Percentiles rank a stretch among this genome's conserved stretches.
phyloP scores from a whole-genome alignment of 352 stramenopile species.

The Phytopythium sindhum region DNA sequence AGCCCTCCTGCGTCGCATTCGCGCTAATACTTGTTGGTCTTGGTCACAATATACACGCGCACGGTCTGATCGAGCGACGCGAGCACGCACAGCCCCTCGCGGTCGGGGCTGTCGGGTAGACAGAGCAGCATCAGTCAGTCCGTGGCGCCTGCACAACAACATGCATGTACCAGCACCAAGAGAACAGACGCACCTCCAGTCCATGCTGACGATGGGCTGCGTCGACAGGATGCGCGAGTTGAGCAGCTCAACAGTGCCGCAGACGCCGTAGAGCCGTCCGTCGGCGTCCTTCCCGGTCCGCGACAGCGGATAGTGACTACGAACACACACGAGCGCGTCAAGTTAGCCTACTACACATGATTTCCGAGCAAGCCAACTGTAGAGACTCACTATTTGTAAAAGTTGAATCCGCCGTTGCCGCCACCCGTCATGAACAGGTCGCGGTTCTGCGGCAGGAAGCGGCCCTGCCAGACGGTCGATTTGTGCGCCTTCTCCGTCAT shows the following conservation, averaged over 20 bases:
- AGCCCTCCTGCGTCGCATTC: neutral
- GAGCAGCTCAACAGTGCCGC: slow-evolving; percentile 91
- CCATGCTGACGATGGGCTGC: slow-evolving; percentile 95
- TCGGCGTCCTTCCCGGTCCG: slow-evolving; percentile 86
- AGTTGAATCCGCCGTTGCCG: slow-evolving; percentile 95
- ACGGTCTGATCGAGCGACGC: slow-evolving; percentile 94
- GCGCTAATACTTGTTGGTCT: slow-evolving; percentile 92
- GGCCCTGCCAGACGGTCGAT: slow-evolving; percentile 93
- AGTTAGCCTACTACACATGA: neutral
- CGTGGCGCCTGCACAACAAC: neutral
- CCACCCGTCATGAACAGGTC: slow-evolving; percentile 96
- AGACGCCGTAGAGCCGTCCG: slow-evolving; percentile 82
- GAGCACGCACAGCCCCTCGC: slow-evolving; percentile 91
- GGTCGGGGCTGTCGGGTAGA: slow-evolving; percentile 60
- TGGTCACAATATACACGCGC: slow-evolving; percentile 94
- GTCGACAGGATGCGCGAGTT: slow-evolving; percentile 95
- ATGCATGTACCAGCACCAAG: neutral
- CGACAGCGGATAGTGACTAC: slow-evolving; percentile 76
- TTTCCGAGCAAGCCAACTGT: neutral
- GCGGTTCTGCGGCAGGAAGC: slow-evolving; percentile 94
- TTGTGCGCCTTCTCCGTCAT: slow-evolving; percentile 93
- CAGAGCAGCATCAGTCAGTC: neutral
- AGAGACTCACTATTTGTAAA: slow-evolving; percentile 95
- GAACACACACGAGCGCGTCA: slow-evolving; percentile 4
- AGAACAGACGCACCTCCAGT: slow-evolving; percentile 83